Percentiles rank a stretch among this genome's conserved stretches.
These are phyloP conservation scores for Malbranchea zuffiana DNA, from an alignment of 2,329 filamentous ascomycete genomes.

Conservation along the genomic window DNA sequence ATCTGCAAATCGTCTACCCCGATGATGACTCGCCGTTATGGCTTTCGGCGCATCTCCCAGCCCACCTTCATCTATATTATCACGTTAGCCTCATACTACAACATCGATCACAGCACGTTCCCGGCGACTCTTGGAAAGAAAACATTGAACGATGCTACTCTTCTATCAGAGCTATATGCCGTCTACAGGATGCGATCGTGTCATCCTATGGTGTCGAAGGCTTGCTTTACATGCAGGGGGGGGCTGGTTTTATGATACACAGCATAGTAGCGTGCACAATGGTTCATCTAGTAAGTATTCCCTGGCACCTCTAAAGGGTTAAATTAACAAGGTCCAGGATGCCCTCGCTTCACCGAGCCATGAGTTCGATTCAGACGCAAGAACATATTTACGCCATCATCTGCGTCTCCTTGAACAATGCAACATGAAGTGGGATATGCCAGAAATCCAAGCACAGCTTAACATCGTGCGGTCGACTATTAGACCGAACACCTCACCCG, in stretches of 20 bases:
- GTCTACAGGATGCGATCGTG: conserved; percentile 73
- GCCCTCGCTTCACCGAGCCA: conserved; percentile 89
- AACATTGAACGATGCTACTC: conserved; percentile 80
- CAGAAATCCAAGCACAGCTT: conserved; percentile 81
- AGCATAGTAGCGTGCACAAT: conserved; percentile 82
- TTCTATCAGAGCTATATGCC: conserved; percentile 74
- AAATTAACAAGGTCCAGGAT: conserved; percentile 47
- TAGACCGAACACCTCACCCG: no score
- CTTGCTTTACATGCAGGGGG: conserved; percentile 81
- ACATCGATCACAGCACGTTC: conserved; percentile 72
- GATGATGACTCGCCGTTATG: conserved; percentile 69
- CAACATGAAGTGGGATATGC: conserved; percentile 72
- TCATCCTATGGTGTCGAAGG: conserved; percentile 67
- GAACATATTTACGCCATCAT: conserved; percentile 81
- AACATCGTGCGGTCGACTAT: conserved; percentile 74
- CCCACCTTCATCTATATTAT: conserved; percentile 82
- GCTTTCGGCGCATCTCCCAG: conserved; percentile 76
- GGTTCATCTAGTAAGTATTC: conserved; percentile 67
- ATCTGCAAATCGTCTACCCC: conserved; percentile 68
- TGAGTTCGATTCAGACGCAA: conserved; percentile 70
- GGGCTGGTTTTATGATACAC: conserved; percentile 94
- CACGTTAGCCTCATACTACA: conserved; percentile 77
- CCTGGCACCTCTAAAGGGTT: neutral
- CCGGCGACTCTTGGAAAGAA: conserved; percentile 71
- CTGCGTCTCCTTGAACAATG: conserved; percentile 89